Evolutionary conservation across 192 early-diverging fungal genomes (phyloP).

Genomic region (Coemansia sp.): DNA sequence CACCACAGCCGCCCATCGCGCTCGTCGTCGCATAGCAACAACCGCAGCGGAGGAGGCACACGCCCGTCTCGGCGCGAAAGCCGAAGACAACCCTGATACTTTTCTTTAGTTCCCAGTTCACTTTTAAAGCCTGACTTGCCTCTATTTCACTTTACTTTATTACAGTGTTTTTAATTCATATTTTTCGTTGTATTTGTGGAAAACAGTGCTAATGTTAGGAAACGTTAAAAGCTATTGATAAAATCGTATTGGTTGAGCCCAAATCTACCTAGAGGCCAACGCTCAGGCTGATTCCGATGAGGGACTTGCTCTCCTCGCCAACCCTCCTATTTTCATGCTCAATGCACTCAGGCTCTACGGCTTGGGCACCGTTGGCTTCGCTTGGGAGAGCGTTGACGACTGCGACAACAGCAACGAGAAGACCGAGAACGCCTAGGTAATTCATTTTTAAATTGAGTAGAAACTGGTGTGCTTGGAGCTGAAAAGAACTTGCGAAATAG

Average conservation of each 20-base stretch:
- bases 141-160: neutral
- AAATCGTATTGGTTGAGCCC: no score
- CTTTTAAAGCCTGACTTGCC: no score
- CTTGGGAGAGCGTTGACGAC: neutral
- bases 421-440: neutral
- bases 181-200: no score
- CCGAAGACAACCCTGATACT: conserved; percentile 25
- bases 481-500: no score
- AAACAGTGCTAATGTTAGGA: no score
- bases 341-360: neutral
- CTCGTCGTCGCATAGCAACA: conserved; percentile 25
- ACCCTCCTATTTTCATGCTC: neutral
- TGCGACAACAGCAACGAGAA: neutral
- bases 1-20: conserved; percentile 8
- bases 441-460: neutral
- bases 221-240: no score
- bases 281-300: conserved; percentile 6
- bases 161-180: neutral
- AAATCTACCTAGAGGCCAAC: neutral
- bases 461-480: neutral
- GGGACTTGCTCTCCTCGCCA: neutral
- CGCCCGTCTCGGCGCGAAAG: conserved; percentile 47
- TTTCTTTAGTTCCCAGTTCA: no score
- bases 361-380: neutral
- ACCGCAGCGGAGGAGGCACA: conserved; percentile 29